phyloP scores from a whole-genome alignment of 768 basidiomycete species.

The Russula emetica region DNA sequence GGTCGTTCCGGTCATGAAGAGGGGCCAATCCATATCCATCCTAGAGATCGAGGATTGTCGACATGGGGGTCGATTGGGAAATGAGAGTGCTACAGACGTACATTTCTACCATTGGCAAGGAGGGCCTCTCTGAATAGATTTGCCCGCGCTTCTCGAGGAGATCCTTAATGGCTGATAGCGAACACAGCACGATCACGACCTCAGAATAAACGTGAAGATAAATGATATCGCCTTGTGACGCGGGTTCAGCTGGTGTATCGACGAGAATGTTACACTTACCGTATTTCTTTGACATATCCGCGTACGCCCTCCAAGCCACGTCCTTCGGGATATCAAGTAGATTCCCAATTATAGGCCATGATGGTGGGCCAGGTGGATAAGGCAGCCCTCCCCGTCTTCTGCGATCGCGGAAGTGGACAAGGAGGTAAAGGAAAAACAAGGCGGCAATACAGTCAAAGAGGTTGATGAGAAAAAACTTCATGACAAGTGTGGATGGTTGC shows the following conservation, averaged over 20 bases:
- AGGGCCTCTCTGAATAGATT: constrained; percentile 26
- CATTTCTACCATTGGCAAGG: constrained; percentile 3
- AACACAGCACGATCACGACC: constrained; percentile 48
- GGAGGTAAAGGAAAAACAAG: not conserved
- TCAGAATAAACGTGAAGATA: constrained; percentile 39
- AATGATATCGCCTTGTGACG: constrained; percentile 1
- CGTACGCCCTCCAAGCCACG: constrained; percentile 1
- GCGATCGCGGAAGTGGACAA: not conserved
- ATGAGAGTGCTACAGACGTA: not conserved
- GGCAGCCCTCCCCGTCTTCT: not conserved
- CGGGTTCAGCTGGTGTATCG: not conserved
- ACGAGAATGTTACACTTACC: not conserved
- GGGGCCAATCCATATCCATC: not conserved
- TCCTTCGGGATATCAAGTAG: constrained; percentile 8
- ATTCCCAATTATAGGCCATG: constrained; percentile 12
- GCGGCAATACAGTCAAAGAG: not conserved
- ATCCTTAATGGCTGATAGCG: constrained; percentile 41
- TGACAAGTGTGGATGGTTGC: not conserved
- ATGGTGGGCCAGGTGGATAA: constrained; percentile 13
- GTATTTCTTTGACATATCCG: not conserved
- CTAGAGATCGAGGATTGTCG: not conserved
- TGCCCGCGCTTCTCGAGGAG: constrained; percentile 52
- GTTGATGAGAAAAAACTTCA: not conserved
- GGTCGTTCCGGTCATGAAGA: not conserved
- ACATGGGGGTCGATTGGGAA: not conserved